Evolutionary conservation across 805 yeast species (phyloP), one percentile per base, ranked within the genome.

Genomic region (Cyberlindnera mississippiensis): DNA sequence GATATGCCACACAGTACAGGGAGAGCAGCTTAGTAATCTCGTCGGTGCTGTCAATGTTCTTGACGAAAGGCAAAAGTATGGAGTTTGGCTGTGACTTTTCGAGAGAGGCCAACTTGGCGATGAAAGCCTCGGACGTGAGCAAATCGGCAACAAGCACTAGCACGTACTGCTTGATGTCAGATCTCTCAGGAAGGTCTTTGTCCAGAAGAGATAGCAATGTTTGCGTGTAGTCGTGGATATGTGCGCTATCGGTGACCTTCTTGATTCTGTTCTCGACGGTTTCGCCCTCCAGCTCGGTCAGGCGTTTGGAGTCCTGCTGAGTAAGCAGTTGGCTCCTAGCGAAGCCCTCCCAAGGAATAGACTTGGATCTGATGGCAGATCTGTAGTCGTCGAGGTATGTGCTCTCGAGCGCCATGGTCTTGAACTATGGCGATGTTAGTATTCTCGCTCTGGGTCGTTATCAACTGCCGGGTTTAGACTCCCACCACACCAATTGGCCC

Each of bases 311-410:
- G 59, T 87, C 93, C 46, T 76, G 78, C 38, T 73, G 73, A 33
- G 81, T 66, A 29, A 90, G 69, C 34, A 80, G 75, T 36, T 77
- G 80, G 15, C 90, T 81, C 41, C 96, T 73, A 10, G 85, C 81
- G 53, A 85, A 79, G 9, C 95, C 95, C 56, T 86, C 95, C 97
- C 97, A 90, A 26, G 95, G 95, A 42, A 89, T 77, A 26, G 90
- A 80, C 50, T 93, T 76, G 46, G 85, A 82, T 55, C 93, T 72
- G 49, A 88, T 80, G 47, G 78, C 78, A 50, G 73, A 70, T 52
- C 82, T 72, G 40, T 82, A 73, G 53, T 82, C 90, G 44, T 73
- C 72, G 56, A 86, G 69, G 53, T 75, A 79, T 26, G 73, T 73
- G 61, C 87, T 82, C 49, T 86, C 90, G 53, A 85, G 64, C 40